These are phyloP conservation scores for Oropetium thomaeum DNA, from an alignment of 176 grass and related monocot species.

Conservation along the genomic window DNA sequence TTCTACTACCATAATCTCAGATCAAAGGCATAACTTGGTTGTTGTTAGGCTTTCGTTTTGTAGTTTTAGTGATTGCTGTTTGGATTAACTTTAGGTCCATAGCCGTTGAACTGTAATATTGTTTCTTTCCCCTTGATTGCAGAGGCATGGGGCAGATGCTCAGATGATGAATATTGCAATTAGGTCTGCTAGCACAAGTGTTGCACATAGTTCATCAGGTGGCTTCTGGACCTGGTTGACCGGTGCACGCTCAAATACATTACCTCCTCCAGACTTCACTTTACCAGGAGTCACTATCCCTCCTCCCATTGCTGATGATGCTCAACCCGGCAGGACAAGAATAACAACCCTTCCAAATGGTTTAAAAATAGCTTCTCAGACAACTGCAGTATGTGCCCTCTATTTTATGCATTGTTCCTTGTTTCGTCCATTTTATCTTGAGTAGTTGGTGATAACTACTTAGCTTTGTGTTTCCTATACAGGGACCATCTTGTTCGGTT, in stretches of 20 bases:
- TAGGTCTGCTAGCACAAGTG: conserved; percentile 67
- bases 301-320: conserved; percentile 57
- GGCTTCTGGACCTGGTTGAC: conserved; percentile 70
- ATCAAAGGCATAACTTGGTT: not conserved
- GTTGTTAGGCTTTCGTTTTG: not conserved
- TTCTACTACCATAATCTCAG: not conserved
- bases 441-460: conserved; percentile 10
- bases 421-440: conserved; percentile 21
- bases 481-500: conserved; percentile 74
- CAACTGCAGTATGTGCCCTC: conserved; percentile 61
- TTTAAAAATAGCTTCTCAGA: conserved; percentile 79
- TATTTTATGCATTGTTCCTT: conserved; percentile 16
- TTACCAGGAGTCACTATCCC: conserved; percentile 74
- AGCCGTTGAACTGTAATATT: not conserved
- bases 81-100: not conserved
- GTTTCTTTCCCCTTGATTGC: conserved; percentile 25
- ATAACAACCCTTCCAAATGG: conserved; percentile 81
- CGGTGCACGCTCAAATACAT: conserved; percentile 58
- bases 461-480: conserved; percentile 24
- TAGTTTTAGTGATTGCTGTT: not conserved
- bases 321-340: conserved; percentile 65
- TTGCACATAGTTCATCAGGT: conserved; percentile 61
- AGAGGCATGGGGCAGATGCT: conserved; percentile 37
- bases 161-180: conserved; percentile 40
- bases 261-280: conserved; percentile 70